These are phyloP conservation scores for Suhomyces bokatorum DNA, from an alignment of 1,139 yeast species.

Conservation along the genomic window DNA sequence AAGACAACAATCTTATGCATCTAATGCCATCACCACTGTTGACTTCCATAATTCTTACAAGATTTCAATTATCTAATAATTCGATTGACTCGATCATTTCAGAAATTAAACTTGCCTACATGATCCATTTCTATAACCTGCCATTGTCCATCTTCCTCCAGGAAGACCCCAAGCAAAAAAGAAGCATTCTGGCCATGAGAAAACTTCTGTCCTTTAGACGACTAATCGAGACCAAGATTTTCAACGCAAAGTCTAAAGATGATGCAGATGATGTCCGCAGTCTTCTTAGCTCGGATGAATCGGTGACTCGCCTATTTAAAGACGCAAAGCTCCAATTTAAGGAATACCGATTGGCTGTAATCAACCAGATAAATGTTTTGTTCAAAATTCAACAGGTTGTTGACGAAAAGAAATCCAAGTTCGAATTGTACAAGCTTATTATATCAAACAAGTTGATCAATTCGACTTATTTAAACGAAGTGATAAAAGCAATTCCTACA, in stretches of 20 bases:
- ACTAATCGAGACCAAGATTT: slow-evolving; percentile 28
- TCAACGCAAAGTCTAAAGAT: slow-evolving; percentile 10
- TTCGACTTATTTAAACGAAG: slow-evolving; percentile 16
- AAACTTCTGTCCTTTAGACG: slow-evolving; percentile 42
- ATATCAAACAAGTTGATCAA: slow-evolving; percentile 21
- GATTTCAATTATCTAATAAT: slow-evolving; percentile 46
- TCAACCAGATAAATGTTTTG: slow-evolving; percentile 28
- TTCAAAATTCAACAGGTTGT: slow-evolving; percentile 17
- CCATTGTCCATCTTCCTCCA: slow-evolving; percentile 52
- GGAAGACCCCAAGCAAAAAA: neutral
- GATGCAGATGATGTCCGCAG: slow-evolving; percentile 18
- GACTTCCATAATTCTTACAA: slow-evolving; percentile 35
- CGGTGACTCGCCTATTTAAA: slow-evolving; percentile 20
- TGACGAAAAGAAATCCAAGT: slow-evolving; percentile 20
- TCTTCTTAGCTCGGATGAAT: slow-evolving; percentile 23
- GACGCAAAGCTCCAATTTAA: slow-evolving; percentile 22
- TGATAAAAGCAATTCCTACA: neutral
- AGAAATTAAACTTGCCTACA: slow-evolving; percentile 59
- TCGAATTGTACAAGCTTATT: slow-evolving; percentile 35
- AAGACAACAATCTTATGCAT: neutral
- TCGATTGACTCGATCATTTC: slow-evolving; percentile 55
- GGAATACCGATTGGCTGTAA: slow-evolving; percentile 25
- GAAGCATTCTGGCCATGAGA: slow-evolving; percentile 27
- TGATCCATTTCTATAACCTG: slow-evolving; percentile 72
- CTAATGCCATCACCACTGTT: slow-evolving; percentile 26